phyloP scores from a whole-genome alignment of 2,329 filamentous ascomycete species.

The Ophiostoma montium region DNA sequence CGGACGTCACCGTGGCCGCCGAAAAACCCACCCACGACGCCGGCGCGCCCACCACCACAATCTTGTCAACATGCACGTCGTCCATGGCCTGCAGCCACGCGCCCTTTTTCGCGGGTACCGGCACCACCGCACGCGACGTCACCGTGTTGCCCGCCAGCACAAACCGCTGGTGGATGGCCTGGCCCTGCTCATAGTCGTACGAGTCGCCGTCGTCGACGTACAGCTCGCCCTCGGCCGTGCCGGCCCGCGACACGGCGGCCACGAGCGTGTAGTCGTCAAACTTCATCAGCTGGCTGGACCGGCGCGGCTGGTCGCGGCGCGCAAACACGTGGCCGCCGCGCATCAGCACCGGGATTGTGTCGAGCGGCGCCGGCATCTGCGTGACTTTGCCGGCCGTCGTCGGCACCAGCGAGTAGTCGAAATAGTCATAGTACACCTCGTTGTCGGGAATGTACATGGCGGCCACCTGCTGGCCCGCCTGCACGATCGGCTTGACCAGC shows the following conservation, averaged over 20 bases:
- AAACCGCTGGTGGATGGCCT: slow-evolving; percentile 79
- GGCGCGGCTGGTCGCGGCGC: slow-evolving; percentile 73
- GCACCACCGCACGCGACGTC: slow-evolving; percentile 52
- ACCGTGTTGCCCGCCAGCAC: slow-evolving; percentile 45
- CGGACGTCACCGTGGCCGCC: slow-evolving; percentile 40
- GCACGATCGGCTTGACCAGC: slow-evolving; percentile 80
- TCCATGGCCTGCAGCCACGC: slow-evolving; percentile 69
- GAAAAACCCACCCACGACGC: slow-evolving; percentile 52
- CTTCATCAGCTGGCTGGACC: slow-evolving; percentile 78
- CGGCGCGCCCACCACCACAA: slow-evolving; percentile 71
- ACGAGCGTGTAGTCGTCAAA: slow-evolving; percentile 92
- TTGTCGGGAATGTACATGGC: slow-evolving; percentile 81
- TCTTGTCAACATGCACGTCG: slow-evolving; percentile 65
- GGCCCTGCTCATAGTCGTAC: slow-evolving; percentile 73
- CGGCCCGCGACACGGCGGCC: slow-evolving; percentile 44
- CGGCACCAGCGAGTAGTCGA: slow-evolving; percentile 62
- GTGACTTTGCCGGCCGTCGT: slow-evolving; percentile 56
- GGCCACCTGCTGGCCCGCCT: slow-evolving; percentile 56
- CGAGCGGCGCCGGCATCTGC: slow-evolving; percentile 61
- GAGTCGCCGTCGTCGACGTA: slow-evolving; percentile 92
- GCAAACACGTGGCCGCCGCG: slow-evolving; percentile 85
- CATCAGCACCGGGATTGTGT: slow-evolving; percentile 82
- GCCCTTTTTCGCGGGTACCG: slow-evolving; percentile 43
- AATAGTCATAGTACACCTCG: slow-evolving; percentile 91
- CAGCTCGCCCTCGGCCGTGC: slow-evolving; percentile 62